These are phyloP conservation scores for Metschnikowia hibisci DNA, from an alignment of 805 yeast genomes.

Conservation along the genomic window DNA sequence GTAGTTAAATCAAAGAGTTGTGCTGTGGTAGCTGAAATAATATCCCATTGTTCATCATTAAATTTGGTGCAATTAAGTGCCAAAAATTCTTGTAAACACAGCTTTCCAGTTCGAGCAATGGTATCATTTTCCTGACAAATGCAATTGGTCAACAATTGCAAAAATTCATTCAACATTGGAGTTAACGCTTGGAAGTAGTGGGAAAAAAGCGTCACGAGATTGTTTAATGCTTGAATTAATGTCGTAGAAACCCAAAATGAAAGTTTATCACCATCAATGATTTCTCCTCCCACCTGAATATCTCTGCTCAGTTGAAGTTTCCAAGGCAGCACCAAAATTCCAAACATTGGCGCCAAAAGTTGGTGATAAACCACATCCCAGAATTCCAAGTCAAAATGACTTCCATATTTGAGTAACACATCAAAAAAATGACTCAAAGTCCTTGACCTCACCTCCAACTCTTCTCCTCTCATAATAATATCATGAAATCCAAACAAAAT, in stretches of 20 bases:
- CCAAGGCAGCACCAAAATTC: conserved; percentile 72
- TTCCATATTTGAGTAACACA: conserved; percentile 73
- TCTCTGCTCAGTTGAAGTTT: conserved; percentile 56
- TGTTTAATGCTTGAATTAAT: conserved; percentile 88
- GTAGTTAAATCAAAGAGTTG: conserved; percentile 76
- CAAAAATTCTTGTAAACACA: conserved; percentile 77
- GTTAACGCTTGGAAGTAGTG: conserved; percentile 77
- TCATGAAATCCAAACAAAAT: conserved; percentile 81
- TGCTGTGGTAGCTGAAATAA: conserved; percentile 60
- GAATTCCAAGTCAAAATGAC: conserved; percentile 63
- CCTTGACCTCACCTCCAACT: conserved; percentile 86
- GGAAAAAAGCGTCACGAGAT: conserved; percentile 77
- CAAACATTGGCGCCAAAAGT: conserved; percentile 85
- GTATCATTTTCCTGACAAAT: conserved; percentile 97
- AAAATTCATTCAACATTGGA: conserved; percentile 70
- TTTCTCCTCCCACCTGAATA: conserved; percentile 5
- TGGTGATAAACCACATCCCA: conserved; percentile 82
- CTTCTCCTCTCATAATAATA: conserved; percentile 89
- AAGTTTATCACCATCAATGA: conserved; percentile 64
- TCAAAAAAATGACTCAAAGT: conserved; percentile 84
- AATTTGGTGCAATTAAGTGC: conserved; percentile 71
- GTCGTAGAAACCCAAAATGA: conserved; percentile 98
- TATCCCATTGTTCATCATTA: conserved; percentile 65
- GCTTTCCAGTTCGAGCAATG: conserved; percentile 89
- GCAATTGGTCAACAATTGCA: conserved; percentile 76